Conservation (phyloP, 2,329 filamentous ascomycete genomes). For the Pseudogymnoascus sp. region DNA sequence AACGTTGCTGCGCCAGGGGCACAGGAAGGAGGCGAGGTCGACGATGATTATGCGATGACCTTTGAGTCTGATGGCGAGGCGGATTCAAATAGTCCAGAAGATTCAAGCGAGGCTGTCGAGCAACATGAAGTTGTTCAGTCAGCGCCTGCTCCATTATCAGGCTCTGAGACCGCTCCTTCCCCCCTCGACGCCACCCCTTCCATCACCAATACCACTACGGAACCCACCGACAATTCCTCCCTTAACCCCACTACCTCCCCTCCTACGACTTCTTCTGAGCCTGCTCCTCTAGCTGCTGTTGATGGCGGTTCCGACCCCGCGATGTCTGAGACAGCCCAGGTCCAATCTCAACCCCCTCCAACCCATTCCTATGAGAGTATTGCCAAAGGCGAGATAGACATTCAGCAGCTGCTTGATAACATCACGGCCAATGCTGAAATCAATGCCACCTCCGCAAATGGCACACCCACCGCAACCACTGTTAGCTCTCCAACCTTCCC, state of each 20-base stretch:
- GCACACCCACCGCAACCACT: conserved; percentile 18
- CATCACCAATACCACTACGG: conserved; percentile 12
- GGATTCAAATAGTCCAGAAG: conserved; percentile 28
- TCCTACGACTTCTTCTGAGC: conserved; percentile 9
- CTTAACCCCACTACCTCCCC: conserved; percentile 19
- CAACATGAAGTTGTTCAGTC: conserved; percentile 21
- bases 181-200: conserved; percentile 12
- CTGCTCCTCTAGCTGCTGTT: conserved; percentile 14
- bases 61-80: conserved; percentile 32
- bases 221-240: conserved; percentile 14
- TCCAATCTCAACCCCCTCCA: conserved; percentile 13
- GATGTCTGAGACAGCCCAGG: conserved; percentile 17
- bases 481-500: conserved; percentile 20
- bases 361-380: conserved; percentile 23
- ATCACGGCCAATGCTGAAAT: conserved; percentile 33
- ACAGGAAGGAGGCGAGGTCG: conserved; percentile 21
- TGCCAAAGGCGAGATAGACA: conserved; percentile 29
- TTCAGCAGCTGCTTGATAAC: conserved; percentile 32
- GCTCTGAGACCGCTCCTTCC: conserved; percentile 19
- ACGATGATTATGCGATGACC: conserved; percentile 33
- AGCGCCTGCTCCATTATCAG: conserved; percentile 21
- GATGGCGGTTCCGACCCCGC: conserved; percentile 11
- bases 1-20: conserved; percentile 13
- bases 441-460: conserved; percentile 21
- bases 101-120: conserved; percentile 26